Percentiles rank a stretch among this genome's conserved stretches.
phyloP scores from a whole-genome alignment of 2,329 filamentous ascomycete species.

The Pseudogymnoascus sp. region DNA sequence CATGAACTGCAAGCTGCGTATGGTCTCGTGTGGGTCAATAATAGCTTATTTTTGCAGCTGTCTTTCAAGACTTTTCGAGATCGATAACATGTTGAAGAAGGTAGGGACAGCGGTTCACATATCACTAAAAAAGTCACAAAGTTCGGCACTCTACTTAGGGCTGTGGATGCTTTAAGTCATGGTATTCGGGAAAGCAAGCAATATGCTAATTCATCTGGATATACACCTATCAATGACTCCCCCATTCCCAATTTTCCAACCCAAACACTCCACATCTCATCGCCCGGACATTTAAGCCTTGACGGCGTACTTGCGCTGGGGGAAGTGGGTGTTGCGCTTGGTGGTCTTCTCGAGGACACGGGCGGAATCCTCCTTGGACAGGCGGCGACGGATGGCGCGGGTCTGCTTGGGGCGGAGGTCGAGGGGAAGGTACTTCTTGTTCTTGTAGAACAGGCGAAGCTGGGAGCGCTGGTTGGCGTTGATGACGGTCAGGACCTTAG shows the following conservation, averaged over 20 bases:
- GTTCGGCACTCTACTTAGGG: neutral
- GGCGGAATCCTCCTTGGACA: constrained; percentile 85
- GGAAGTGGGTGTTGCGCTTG: constrained; percentile 95
- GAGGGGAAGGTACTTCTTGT: constrained; percentile 98
- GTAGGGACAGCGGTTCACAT: neutral
- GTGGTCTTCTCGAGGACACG: constrained; percentile 86
- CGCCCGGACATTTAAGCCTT: constrained; percentile 56
- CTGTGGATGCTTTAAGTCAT: neutral
- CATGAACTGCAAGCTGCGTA: neutral
- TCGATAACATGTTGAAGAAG: neutral
- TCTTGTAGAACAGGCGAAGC: constrained; percentile 98
- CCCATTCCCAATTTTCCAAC: constrained; percentile 8
- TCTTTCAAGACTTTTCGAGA: neutral
- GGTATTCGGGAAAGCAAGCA: constrained; percentile 9
- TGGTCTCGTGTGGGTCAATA: neutral
- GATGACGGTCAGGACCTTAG: constrained; percentile 97
- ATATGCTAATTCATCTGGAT: constrained; percentile 11
- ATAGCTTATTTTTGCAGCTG: neutral
- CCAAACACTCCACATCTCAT: neutral
- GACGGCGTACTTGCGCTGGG: constrained; percentile 96
- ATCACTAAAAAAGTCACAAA: neutral
- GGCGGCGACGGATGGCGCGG: constrained; percentile 90
- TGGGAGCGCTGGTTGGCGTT: constrained; percentile 98
- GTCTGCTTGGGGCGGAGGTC: constrained; percentile 98
- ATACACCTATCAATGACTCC: constrained; percentile 6